Evolutionary conservation across 2,329 filamentous ascomycete species (phyloP).

Genomic region (Colletotrichum coccodes): DNA sequence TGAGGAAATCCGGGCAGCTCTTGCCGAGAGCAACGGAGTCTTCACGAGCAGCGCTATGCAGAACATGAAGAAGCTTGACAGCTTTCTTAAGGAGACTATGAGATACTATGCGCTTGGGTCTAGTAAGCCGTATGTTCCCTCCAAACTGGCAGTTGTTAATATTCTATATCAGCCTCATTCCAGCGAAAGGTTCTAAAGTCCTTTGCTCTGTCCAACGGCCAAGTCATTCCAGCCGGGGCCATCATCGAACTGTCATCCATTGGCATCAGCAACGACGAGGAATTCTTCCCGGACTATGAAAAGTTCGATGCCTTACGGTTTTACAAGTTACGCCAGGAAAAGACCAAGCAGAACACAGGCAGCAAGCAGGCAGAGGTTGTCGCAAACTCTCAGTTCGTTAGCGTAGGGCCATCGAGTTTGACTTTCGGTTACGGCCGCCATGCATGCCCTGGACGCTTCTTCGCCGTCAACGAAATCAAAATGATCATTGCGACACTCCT

Average conservation of each 20-base stretch:
- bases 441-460: conserved; percentile 21
- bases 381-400: conserved; percentile 49
- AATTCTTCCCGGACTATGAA: conserved; percentile 44
- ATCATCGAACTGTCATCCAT: conserved; percentile 52
- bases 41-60: conserved; percentile 45
- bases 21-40: conserved; percentile 47
- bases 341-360: not conserved
- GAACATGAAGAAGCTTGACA: conserved; percentile 52
- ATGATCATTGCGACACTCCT: conserved; percentile 13
- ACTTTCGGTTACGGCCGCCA: conserved; percentile 44
- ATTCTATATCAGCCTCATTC: conserved; percentile 50
- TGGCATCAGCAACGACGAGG: conserved; percentile 49
- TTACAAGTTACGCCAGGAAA: conserved; percentile 15
- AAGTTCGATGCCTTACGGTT: conserved; percentile 25
- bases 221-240: conserved; percentile 55
- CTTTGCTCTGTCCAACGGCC: conserved; percentile 64
- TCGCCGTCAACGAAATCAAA: conserved; percentile 31
- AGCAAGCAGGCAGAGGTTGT: conserved; percentile 10
- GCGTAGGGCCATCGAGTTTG: conserved; percentile 45
- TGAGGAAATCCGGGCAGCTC: conserved; percentile 56
- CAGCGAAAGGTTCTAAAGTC: conserved; percentile 59
- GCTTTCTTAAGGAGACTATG: conserved; percentile 50
- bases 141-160: too few species aligned
- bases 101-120: conserved; percentile 42
- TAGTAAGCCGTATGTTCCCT: conserved; percentile 43